phyloP scores from a whole-genome alignment of 139 green algal species.

The Tetraselmis striata region DNA sequence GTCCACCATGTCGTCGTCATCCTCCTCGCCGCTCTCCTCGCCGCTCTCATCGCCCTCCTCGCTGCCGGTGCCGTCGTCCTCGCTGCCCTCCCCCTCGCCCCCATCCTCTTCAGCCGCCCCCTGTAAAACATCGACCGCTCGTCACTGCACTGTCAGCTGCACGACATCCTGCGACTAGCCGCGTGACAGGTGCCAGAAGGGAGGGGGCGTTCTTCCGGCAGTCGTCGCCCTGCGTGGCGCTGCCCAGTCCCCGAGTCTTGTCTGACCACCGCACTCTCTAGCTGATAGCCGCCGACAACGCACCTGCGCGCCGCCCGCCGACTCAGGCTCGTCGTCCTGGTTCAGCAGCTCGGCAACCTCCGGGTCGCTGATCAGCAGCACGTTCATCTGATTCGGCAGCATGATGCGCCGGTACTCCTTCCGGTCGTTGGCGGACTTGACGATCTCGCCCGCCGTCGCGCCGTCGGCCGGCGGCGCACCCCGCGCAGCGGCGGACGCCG shows the following conservation, averaged over 20 bases:
- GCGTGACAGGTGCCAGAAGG: too few species aligned
- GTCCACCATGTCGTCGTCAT: conserved; percentile 1
- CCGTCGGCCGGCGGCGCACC: background rate
- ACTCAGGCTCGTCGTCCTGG: background rate
- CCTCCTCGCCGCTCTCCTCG: conserved; percentile 24
- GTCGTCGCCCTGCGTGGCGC: background rate
- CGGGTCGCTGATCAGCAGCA: conserved; percentile 82
- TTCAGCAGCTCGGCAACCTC: conserved; percentile 47
- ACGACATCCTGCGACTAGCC: too few species aligned
- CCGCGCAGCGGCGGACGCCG: too few species aligned
- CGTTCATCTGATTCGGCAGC: conserved; percentile 69
- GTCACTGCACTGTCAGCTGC: too few species aligned
- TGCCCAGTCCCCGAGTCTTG: too few species aligned
- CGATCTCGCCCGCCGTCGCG: conserved; percentile 15
- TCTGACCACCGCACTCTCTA: too few species aligned
- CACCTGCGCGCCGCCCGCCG: background rate
- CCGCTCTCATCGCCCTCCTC: conserved; percentile 30
- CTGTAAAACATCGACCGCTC: background rate
- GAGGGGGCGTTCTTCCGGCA: too few species aligned
- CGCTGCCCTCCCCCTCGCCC: conserved; percentile 21
- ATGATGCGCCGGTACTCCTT: conserved; percentile 53
- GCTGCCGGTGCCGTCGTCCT: conserved; percentile 28
- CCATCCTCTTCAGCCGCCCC: conserved; percentile 19
- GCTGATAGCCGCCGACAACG: background rate
- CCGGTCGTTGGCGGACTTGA: conserved; percentile 59